Evolutionary conservation across 2,329 filamentous ascomycete species (phyloP).

Genomic region (Lachnellula arida): DNA sequence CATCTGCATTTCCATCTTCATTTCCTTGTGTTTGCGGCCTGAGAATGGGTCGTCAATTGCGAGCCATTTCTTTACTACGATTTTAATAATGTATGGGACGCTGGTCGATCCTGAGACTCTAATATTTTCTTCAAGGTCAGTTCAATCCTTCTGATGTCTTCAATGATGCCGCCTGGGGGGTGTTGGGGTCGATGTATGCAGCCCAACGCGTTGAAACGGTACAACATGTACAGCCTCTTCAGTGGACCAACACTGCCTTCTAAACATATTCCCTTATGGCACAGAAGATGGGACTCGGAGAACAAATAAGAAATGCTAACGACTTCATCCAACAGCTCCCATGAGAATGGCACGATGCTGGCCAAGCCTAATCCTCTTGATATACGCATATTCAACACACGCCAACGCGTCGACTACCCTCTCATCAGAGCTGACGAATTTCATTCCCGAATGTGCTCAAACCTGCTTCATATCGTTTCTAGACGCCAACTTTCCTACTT

Average conservation of each 20-base stretch:
- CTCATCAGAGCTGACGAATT: slow-evolving; percentile 25
- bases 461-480: slow-evolving; percentile 61
- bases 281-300: slow-evolving; percentile 3
- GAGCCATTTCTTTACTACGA: slow-evolving; percentile 12
- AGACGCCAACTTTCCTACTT: slow-evolving; percentile 49
- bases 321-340: slow-evolving; percentile 13
- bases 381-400: slow-evolving; percentile 21
- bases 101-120: slow-evolving; percentile 29
- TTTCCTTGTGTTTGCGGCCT: slow-evolving; percentile 9
- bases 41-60: slow-evolving; percentile 10
- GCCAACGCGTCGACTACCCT: slow-evolving; percentile 21
- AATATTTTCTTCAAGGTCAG: slow-evolving; percentile 29
- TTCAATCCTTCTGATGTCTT: slow-evolving; percentile 4
- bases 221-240: not conserved
- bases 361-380: slow-evolving; percentile 27
- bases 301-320: slow-evolving; percentile 16
- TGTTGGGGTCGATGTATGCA: slow-evolving; percentile 2
- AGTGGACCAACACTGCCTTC: slow-evolving; percentile 1
- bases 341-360: slow-evolving; percentile 31
- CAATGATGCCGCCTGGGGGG: not conserved
- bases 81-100: slow-evolving; percentile 33
- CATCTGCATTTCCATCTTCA: slow-evolving; percentile 7
- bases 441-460: slow-evolving; percentile 46
- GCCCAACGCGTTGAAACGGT: slow-evolving; percentile 9
- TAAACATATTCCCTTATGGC: not conserved